phyloP scores from a whole-genome alignment of 208 protist genomes.

The Leishmania gerbilli region DNA sequence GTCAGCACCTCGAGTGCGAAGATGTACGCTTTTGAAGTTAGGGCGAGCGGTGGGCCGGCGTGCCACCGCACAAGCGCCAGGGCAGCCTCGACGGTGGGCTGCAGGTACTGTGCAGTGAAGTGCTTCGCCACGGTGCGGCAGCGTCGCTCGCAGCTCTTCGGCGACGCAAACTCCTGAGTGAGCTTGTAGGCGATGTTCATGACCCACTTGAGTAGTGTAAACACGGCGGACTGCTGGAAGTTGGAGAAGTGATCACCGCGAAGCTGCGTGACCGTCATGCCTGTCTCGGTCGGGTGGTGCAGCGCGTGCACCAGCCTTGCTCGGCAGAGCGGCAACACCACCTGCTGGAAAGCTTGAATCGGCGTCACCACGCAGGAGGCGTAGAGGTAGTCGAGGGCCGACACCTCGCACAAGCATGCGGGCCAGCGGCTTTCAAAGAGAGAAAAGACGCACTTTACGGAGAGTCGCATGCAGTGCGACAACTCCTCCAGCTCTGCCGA shows the following conservation, averaged over 20 bases:
- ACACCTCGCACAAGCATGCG: conserved; percentile 60
- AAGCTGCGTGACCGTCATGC: conserved; percentile 34
- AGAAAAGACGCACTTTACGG: conserved; percentile 72
- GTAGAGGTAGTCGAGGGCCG: conserved; percentile 54
- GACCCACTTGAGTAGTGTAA: conserved; percentile 69
- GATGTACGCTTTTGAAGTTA: conserved; percentile 90
- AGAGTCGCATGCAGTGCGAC: conserved; percentile 70
- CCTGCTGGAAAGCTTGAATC: conserved; percentile 34
- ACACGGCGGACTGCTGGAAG: conserved; percentile 66
- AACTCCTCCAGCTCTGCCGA: conserved; percentile 49
- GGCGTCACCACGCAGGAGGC: conserved; percentile 41
- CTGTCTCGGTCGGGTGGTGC: conserved; percentile 25
- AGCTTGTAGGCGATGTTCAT: conserved; percentile 52
- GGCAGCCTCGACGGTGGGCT: conserved; percentile 41
- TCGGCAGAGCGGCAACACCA: conserved; percentile 53
- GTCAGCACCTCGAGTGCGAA: conserved; percentile 74
- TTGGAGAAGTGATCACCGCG: conserved; percentile 58
- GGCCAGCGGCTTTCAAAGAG: conserved; percentile 61
- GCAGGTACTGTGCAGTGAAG: conserved; percentile 50
- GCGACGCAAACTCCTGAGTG: conserved; percentile 57
- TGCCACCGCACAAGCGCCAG: conserved; percentile 84
- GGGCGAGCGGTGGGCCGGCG: conserved; percentile 32
- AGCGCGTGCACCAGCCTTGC: conserved; percentile 33
- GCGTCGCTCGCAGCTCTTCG: conserved; percentile 66
- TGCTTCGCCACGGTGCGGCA: conserved; percentile 53